phyloP scores from a whole-genome alignment of 495 filamentous ascomycete genomes.

The Aspergillus sclerotioniger region DNA sequence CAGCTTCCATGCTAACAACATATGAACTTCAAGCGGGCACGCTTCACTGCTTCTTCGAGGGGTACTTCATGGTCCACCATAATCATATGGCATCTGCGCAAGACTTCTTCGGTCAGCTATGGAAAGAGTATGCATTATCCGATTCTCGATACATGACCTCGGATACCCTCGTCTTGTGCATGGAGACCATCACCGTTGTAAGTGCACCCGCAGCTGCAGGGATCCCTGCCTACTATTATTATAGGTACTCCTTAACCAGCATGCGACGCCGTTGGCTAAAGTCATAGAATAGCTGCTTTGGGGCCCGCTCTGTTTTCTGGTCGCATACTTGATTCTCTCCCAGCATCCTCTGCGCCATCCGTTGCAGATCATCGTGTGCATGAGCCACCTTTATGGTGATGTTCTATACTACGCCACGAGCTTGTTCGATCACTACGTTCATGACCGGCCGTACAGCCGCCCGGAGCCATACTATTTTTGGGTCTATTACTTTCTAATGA shows the following conservation, averaged over 20 bases:
- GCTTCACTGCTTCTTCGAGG: slow-evolving; percentile 80
- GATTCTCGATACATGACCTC: slow-evolving; percentile 80
- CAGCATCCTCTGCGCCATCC: slow-evolving; percentile 64
- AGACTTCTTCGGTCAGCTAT: slow-evolving; percentile 73
- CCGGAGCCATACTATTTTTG: slow-evolving; percentile 84
- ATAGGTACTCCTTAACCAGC: background rate
- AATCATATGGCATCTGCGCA: slow-evolving; percentile 54
- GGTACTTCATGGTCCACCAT: slow-evolving; percentile 75
- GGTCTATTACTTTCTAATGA: slow-evolving; percentile 84
- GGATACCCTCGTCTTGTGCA: slow-evolving; percentile 77
- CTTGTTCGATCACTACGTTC: slow-evolving; percentile 61
- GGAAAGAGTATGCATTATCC: slow-evolving; percentile 85
- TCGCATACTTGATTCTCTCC: slow-evolving; percentile 58
- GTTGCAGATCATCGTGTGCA: slow-evolving; percentile 67
- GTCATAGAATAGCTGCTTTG: slow-evolving; percentile 53
- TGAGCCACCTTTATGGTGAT: slow-evolving; percentile 85
- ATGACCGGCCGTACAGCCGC: slow-evolving; percentile 60
- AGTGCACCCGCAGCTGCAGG: slow-evolving; percentile 23
- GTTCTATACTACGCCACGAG: slow-evolving; percentile 83
- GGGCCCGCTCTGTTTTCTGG: slow-evolving; percentile 76
- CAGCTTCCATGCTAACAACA: slow-evolving; percentile 1
- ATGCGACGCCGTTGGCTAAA: background rate
- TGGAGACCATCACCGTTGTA: slow-evolving; percentile 81
- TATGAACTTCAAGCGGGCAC: slow-evolving; percentile 48
- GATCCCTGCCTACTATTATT: background rate